phyloP scores from a whole-genome alignment of 176 grass and related monocot species.

The Oryza longistaminata region DNA sequence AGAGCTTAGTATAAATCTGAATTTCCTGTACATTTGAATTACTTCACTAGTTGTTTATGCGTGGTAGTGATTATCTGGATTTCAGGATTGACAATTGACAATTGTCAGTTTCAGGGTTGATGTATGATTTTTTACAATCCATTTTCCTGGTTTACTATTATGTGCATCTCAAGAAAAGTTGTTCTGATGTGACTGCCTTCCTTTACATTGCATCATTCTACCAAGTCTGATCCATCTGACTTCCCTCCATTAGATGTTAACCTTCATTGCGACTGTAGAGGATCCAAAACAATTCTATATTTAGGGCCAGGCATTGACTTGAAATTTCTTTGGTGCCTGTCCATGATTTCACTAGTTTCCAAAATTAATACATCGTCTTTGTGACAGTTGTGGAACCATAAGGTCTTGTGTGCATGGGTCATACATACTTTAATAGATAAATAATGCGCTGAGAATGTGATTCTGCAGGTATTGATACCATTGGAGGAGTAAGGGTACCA shows the following conservation, averaged over 20 bases:
- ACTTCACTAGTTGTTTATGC: neutral
- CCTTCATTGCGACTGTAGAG: neutral
- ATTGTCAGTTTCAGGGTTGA: neutral
- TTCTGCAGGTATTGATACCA: conserved; percentile 69
- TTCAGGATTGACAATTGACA: neutral
- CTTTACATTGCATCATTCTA: neutral
- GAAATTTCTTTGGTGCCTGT: neutral
- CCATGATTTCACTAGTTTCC: neutral
- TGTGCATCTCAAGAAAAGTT: neutral
- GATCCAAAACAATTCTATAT: neutral
- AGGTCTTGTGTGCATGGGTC: neutral
- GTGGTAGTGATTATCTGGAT: neutral
- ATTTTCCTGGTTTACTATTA: neutral
- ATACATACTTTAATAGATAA: neutral
- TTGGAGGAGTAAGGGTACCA: conserved; percentile 94
- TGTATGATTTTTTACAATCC: neutral
- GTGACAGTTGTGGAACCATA: neutral
- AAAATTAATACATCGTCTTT: neutral
- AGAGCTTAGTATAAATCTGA: conserved; percentile 11
- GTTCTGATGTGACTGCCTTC: neutral
- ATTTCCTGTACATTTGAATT: neutral
- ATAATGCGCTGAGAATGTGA: conserved; percentile 15
- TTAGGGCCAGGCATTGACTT: neutral
- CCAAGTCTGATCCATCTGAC: neutral
- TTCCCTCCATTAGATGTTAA: neutral